A percentile compares a stretch with the other conserved stretches of the same genome.
Conservation (phyloP, 2,329 filamentous ascomycete genomes). For the Chaetomiaceae sp. region DNA sequence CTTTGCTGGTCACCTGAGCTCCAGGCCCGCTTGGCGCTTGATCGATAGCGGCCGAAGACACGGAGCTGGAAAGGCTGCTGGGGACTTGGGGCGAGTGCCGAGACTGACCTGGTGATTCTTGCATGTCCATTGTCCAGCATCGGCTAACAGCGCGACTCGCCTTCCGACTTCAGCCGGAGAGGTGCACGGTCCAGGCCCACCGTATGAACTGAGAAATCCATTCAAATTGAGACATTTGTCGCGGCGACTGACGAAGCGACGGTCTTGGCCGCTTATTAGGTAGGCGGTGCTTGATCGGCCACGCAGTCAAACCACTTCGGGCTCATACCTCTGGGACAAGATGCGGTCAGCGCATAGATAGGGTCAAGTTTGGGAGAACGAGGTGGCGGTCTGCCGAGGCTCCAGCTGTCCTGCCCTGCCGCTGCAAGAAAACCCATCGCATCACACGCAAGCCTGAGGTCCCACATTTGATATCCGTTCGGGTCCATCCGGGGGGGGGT, state of each 20-base stretch:
- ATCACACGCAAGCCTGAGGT: constrained; percentile 1
- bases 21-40: constrained; percentile 10
- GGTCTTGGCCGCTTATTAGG: neutral
- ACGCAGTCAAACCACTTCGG: too few relatives aligned
- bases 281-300: neutral
- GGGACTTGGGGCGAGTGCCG: too few relatives aligned
- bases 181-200: neutral
- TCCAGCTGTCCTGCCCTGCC: neutral
- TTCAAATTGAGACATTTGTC: too few relatives aligned
- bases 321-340: too few relatives aligned
- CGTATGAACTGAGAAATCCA: too few relatives aligned
- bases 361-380: too few relatives aligned
- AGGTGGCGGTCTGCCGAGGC: constrained; percentile 2
- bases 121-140: neutral
- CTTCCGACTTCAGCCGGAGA: constrained; percentile 14
- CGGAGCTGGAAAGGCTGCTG: constrained; percentile 5
- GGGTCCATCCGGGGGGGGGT: constrained; percentile 5
- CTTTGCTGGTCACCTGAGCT: constrained; percentile 11
- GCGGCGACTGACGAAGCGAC: too few relatives aligned
- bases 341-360: too few relatives aligned
- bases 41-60: neutral
- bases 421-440: constrained; percentile 6
- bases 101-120: neutral
- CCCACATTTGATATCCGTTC: constrained; percentile 1
- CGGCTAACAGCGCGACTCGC: neutral